Conservation (phyloP, 495 filamentous ascomycete genomes). For the Hyaloscypha hepaticicola region DNA sequence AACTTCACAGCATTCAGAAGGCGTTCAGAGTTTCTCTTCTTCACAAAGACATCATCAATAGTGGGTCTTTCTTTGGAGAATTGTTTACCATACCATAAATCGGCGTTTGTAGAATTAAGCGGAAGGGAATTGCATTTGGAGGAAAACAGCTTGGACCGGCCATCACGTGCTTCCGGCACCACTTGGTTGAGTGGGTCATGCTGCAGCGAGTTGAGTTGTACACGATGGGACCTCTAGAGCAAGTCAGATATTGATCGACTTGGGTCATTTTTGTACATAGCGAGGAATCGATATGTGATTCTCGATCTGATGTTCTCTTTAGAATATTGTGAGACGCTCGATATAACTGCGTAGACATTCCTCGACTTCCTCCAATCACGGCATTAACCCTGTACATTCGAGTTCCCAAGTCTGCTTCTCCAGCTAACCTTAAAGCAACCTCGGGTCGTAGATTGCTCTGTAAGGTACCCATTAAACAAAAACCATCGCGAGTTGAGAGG, state of each 20-base stretch:
- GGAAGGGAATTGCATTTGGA: not conserved
- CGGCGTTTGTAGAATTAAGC: not conserved
- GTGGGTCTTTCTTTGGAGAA: not conserved
- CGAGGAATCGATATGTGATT: not conserved
- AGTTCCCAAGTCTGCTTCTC: too few relatives aligned
- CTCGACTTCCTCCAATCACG: not conserved
- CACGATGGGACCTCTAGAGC: not conserved
- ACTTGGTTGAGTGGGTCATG: not conserved
- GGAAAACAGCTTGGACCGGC: not conserved
- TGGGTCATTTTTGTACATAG: not conserved
- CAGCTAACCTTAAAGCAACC: too few relatives aligned
- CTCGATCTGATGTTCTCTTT: not conserved
- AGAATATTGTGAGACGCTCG: too few relatives aligned
- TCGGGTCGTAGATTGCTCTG: too few relatives aligned
- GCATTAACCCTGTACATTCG: too few relatives aligned
- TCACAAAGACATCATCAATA: not conserved
- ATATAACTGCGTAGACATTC: too few relatives aligned
- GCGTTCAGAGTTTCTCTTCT: not conserved
- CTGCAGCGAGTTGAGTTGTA: not conserved
- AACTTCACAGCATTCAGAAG: not conserved
- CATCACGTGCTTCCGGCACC: not conserved
- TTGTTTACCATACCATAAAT: constrained; percentile 1
- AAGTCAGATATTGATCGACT: not conserved
- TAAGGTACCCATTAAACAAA: too few relatives aligned
- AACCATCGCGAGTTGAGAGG: too few relatives aligned